Percentiles rank a stretch among this genome's conserved stretches.
Evolutionary conservation across 805 yeast species (phyloP).

Genomic region (Pichia eremophila): DNA sequence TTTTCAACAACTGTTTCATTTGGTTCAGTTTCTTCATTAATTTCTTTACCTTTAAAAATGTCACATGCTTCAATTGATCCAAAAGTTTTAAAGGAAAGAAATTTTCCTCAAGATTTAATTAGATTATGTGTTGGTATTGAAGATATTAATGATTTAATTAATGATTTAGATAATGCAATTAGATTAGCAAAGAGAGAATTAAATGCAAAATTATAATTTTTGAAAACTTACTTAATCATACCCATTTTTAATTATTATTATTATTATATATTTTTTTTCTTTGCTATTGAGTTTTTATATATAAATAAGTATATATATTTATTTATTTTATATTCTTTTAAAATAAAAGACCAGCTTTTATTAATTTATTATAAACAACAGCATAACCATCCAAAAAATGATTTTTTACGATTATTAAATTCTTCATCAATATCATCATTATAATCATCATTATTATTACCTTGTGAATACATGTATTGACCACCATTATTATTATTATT

Average conservation of each 20-base stretch:
- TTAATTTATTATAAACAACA: constrained; percentile 1
- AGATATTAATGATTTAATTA: constrained; percentile 66
- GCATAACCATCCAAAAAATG: constrained; percentile 4
- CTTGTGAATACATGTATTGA: background rate
- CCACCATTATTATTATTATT: background rate
- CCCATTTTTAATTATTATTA: background rate
- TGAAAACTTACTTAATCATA: background rate
- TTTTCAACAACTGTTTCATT: constrained; percentile 89
- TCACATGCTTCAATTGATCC: constrained; percentile 95
- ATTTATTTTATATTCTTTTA: no score
- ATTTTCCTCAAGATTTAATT: constrained; percentile 85
- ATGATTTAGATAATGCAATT: constrained; percentile 69
- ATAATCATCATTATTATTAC: no score
- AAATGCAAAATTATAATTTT: constrained; percentile 7
- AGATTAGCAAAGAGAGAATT: constrained; percentile 44
- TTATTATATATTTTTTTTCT: no score
- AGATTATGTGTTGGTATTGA: constrained; percentile 91
- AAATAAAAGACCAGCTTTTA: background rate
- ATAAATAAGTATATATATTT: no score
- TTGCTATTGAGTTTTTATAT: background rate
- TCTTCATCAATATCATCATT: background rate
- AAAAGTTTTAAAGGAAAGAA: constrained; percentile 76
- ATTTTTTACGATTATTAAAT: background rate
- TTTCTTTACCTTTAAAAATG: constrained; percentile 92
- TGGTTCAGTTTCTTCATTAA: constrained; percentile 88